Base-by-base conservation (phyloP, 2,329 filamentous ascomycete species). In the Cordyceps tenuipes region DNA sequence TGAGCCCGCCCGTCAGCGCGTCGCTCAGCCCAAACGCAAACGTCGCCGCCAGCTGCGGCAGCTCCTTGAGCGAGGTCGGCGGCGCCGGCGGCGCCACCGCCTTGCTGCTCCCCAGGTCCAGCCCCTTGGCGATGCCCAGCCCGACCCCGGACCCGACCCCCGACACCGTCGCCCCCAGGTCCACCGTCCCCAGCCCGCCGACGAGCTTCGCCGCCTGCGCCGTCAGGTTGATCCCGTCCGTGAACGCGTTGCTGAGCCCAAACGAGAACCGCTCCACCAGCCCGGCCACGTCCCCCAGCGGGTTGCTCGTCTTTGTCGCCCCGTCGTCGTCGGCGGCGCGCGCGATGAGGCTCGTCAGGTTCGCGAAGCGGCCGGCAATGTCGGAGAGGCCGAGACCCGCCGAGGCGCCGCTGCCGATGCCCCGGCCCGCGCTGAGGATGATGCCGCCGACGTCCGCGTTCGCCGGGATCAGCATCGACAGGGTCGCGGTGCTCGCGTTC, bases 11-110 rank as follows among this genome's bases (percentile, higher is more conserved):
- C 0, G 65, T 55, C 6, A 69, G 47, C 6, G 66, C 61, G 10
- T 67, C 63, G 2, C 61, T 64, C 12, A 68, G 46, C 0, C 67
- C 67, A 48, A 66, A 68, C 7, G 62, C 64, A 43, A 68, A 67
- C 29, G 29, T 61, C 23, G 62, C 62, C 2, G 64, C 66, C 17
- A 66, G 49, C 26, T 63, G 50, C 5, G 63, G 64, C 2, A 67
- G 47, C 39, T 63, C 62, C 5, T 57, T 56, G 1, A 43, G 48
- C 53, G 34, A 63, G 5, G 13, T n/a, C 12, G 56, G 47, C 61
- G 2, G 41, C 34, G 17, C 64, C 47, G 43, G 47, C 10, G 49
- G 55, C 23, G 49, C 50, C 1, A 61, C 52, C 13, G 46, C 55
- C 44, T 65, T 64, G 31, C 57, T 49, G 17, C 63, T 23, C 23